Evolutionary conservation across 208 protist genomes (phyloP).

Genomic region (Porcisia hertigi): DNA sequence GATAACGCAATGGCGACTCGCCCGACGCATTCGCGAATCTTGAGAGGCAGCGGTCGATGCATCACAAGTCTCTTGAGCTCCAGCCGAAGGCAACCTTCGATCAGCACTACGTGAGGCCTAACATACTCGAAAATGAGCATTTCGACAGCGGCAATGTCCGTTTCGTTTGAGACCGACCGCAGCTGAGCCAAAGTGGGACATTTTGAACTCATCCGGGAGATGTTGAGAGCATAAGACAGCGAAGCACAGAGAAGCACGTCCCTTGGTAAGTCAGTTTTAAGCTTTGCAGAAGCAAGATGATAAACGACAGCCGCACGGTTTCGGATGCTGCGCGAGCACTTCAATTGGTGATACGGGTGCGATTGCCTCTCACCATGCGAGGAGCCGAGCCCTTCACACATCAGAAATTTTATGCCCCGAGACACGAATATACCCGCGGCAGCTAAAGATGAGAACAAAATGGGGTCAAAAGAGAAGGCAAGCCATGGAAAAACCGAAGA

Average conservation of each 20-base stretch:
- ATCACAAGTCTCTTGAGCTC: constrained; percentile 46
- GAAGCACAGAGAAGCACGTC: constrained; percentile 54
- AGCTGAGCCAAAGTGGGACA: constrained; percentile 11
- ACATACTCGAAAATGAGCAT: constrained; percentile 63
- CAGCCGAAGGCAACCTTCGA: constrained; percentile 73
- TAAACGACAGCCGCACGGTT: constrained; percentile 31
- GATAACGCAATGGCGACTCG: constrained; percentile 57
- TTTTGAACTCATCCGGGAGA: constrained; percentile 38
- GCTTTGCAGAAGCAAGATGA: constrained; percentile 17
- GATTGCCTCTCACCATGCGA: background rate
- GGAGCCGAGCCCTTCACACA: background rate
- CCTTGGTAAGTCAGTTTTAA: constrained; percentile 10
- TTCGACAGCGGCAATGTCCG: constrained; percentile 68
- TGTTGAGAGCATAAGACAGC: constrained; percentile 67
- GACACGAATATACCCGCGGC: background rate
- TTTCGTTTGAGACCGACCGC: constrained; percentile 20
- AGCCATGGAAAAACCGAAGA: constrained; percentile 1
- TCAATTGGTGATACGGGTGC: constrained; percentile 10
- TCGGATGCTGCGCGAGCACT: constrained; percentile 26
- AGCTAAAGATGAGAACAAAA: background rate
- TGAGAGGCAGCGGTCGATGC: constrained; percentile 17
- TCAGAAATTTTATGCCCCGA: background rate
- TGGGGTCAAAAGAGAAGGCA: background rate
- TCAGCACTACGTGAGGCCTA: constrained; percentile 59
- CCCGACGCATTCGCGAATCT: constrained; percentile 42